phyloP scores from a whole-genome alignment of 2,329 filamentous ascomycete species.

The Chalaropsis ovoidea region DNA sequence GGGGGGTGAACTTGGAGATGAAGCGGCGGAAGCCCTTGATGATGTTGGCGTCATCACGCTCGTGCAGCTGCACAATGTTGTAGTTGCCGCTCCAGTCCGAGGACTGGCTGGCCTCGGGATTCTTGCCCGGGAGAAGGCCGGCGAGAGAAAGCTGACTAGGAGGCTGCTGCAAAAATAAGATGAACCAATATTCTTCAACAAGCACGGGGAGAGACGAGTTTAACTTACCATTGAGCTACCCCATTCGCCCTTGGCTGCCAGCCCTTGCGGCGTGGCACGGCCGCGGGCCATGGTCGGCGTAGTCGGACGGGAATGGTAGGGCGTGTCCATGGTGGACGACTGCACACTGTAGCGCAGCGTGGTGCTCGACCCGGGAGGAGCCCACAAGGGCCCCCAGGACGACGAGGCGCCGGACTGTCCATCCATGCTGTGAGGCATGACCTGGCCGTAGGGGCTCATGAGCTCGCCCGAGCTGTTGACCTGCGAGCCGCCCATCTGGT shows the following conservation, averaged over 20 bases:
- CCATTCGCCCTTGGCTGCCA: constrained; percentile 27
- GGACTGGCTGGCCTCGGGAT: constrained; percentile 27
- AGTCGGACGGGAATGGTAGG: constrained; percentile 28
- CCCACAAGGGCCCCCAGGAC: constrained; percentile 24
- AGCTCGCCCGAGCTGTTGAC: constrained; percentile 19
- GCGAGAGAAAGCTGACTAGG: constrained; percentile 38
- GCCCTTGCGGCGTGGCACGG: constrained; percentile 28
- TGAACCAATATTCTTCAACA: constrained; percentile 10
- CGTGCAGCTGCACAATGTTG: constrained; percentile 35
- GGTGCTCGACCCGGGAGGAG: constrained; percentile 18
- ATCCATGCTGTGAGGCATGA: constrained; percentile 18
- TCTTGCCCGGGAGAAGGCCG: constrained; percentile 33
- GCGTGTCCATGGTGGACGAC: constrained; percentile 26
- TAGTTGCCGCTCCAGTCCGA: constrained; percentile 20
- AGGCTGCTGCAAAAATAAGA: constrained; percentile 30
- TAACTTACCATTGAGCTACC: constrained; percentile 29
- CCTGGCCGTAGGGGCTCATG: constrained; percentile 23
- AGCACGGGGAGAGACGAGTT: no score
- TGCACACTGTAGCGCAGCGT: constrained; percentile 25
- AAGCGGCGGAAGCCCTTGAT: constrained; percentile 39
- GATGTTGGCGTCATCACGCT: constrained; percentile 38
- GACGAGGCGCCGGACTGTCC: constrained; percentile 17
- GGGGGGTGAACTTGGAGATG: constrained; percentile 34
- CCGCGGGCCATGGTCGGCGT: constrained; percentile 31
- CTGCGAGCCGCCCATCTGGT: constrained; percentile 17